A percentile compares a stretch with the other conserved stretches of the same genome.
These are phyloP conservation scores for Biscutella auriculata DNA, from an alignment of 441 rosid genomes.

Conservation along the genomic window DNA sequence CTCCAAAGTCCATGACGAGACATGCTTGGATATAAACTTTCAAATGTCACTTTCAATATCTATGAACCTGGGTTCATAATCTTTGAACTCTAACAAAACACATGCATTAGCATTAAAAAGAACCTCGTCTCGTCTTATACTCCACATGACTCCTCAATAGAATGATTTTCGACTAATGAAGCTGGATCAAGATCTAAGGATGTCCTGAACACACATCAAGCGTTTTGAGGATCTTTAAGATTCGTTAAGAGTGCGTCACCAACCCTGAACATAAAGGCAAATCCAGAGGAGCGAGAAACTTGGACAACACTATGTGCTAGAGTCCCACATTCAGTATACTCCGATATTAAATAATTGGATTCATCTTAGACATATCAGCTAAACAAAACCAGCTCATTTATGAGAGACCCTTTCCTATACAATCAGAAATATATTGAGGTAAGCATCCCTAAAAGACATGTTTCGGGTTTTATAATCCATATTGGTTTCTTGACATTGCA, in stretches of 20 bases:
- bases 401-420: constrained; percentile 51
- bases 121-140: constrained; percentile 77
- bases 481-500: too few species aligned
- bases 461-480: too few species aligned
- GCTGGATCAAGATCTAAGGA: constrained; percentile 46
- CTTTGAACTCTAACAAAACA: constrained; percentile 77
- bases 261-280: constrained; percentile 68
- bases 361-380: constrained; percentile 54
- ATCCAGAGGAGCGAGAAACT: constrained; percentile 74
- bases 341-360: constrained; percentile 37
- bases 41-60: constrained; percentile 42
- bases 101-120: constrained; percentile 80
- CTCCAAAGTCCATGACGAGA: constrained; percentile 89
- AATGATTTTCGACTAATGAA: constrained; percentile 51
- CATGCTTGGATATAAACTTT: constrained; percentile 40
- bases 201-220: constrained; percentile 52
- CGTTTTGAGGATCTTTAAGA: constrained; percentile 64
- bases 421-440: constrained; percentile 14
- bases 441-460: constrained; percentile 15
- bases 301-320: constrained; percentile 62
- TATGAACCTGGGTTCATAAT: constrained; percentile 92
- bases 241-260: constrained; percentile 92
- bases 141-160: constrained; percentile 57
- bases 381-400: constrained; percentile 56
- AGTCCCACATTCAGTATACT: constrained; percentile 55